phyloP scores from a whole-genome alignment of 805 yeast genomes.

The Hanseniaspora nectarophila region DNA sequence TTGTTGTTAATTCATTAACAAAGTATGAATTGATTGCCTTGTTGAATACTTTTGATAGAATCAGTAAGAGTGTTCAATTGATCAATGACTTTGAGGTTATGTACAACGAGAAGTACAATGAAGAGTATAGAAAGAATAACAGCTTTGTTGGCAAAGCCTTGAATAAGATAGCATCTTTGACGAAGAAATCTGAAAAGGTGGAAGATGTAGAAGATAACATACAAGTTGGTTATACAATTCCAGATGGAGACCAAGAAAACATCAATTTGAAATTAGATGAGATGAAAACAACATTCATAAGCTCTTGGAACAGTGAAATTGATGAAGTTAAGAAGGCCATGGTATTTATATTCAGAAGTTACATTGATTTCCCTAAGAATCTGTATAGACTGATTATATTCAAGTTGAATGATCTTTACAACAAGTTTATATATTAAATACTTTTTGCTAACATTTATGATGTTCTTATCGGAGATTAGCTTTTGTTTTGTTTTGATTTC shows the following conservation, averaged over 20 bases:
- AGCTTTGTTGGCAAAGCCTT: slow-evolving; percentile 28
- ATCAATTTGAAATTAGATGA: not conserved
- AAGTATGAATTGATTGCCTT: slow-evolving; percentile 81
- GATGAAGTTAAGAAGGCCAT: slow-evolving; percentile 47
- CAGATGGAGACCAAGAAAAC: not conserved
- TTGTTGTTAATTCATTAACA: slow-evolving; percentile 47
- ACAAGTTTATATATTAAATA: slow-evolving; percentile 38
- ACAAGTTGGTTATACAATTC: slow-evolving; percentile 8
- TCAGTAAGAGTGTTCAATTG: slow-evolving; percentile 71
- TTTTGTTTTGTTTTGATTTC: too few species aligned
- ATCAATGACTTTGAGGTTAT: slow-evolving; percentile 56
- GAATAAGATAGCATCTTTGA: slow-evolving; percentile 13
- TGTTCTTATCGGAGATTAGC: not conserved
- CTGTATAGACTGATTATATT: slow-evolving; percentile 40
- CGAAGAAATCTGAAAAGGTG: not conserved
- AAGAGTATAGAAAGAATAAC: slow-evolving; percentile 20
- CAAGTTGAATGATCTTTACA: slow-evolving; percentile 53
- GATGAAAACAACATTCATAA: slow-evolving; percentile 1
- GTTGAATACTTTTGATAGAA: slow-evolving; percentile 81
- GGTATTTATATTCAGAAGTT: slow-evolving; percentile 52
- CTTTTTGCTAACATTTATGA: not conserved
- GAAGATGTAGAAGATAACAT: slow-evolving; percentile 14
- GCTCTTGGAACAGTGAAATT: slow-evolving; percentile 33
- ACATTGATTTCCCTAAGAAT: slow-evolving; percentile 56
- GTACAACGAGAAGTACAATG: slow-evolving; percentile 31